Percentiles rank a stretch among this genome's conserved stretches.
These are phyloP conservation scores for Discostella pseudostelligera DNA, from an alignment of 108 stramenopile species.

Conservation along the genomic window DNA sequence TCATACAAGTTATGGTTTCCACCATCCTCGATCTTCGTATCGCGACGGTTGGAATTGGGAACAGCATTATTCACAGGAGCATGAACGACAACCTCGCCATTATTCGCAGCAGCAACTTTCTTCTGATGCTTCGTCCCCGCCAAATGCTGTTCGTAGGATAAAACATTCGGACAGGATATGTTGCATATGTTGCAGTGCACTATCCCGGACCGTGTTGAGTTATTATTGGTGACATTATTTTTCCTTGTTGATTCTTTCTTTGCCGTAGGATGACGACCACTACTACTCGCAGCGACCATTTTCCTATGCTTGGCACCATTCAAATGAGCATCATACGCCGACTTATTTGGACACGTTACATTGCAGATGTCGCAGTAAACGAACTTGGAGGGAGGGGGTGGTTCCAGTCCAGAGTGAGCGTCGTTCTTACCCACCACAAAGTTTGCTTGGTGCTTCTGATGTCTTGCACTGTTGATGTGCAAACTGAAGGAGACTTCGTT, in stretches of 20 bases:
- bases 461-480: constrained; percentile 8
- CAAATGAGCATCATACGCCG: constrained; percentile 3
- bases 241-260: neutral
- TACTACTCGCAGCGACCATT: constrained; percentile 7
- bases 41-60: neutral
- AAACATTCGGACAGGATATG: constrained; percentile 12
- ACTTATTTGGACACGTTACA: constrained; percentile 10
- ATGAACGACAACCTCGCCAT: neutral
- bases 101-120: neutral
- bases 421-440: neutral
- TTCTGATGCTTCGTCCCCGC: constrained; percentile 26
- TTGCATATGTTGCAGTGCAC: constrained; percentile 8
- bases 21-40: neutral
- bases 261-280: neutral
- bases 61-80: neutral
- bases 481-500: constrained; percentile 20
- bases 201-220: neutral
- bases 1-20: too few species aligned
- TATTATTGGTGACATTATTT: neutral
- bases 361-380: constrained; percentile 2
- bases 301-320: constrained; percentile 19
- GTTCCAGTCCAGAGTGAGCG: too few species aligned
- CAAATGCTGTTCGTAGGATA: constrained; percentile 15
- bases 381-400: neutral
- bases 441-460: constrained; percentile 3